phyloP scores from a whole-genome alignment of 371 early-diverging fungal genomes.

The Circinella umbellata region DNA sequence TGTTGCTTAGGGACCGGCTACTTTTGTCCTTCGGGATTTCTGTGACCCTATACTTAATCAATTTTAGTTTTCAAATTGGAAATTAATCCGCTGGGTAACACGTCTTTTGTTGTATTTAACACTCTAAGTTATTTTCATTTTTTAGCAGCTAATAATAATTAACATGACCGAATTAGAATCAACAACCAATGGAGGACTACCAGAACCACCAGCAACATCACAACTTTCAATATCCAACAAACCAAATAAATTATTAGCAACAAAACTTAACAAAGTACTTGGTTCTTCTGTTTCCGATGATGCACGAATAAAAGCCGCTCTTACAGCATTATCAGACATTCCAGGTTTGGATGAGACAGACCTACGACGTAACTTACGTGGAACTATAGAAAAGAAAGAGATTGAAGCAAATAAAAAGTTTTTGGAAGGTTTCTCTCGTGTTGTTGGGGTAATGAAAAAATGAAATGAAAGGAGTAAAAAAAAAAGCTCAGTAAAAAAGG shows the following conservation, averaged over 20 bases:
- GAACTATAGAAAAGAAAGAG: conserved; percentile 73
- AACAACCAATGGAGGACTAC: neutral
- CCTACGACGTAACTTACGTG: conserved; percentile 65
- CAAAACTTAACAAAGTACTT: conserved; percentile 63
- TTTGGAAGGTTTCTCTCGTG: conserved; percentile 63
- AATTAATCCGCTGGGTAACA: no score
- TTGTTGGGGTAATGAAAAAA: conserved; percentile 52
- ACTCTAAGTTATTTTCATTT: no score
- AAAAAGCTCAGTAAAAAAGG: no score
- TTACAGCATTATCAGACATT: conserved; percentile 72
- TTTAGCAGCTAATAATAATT: neutral
- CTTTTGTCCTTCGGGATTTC: no score
- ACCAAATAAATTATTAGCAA: conserved; percentile 52
- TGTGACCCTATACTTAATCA: no score
- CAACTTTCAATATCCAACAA: conserved; percentile 40
- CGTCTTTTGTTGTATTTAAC: no score
- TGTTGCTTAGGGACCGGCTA: no score
- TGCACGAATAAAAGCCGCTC: conserved; percentile 62
- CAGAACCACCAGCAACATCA: conserved; percentile 18
- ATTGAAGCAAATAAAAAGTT: conserved; percentile 68
- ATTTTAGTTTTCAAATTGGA: no score
- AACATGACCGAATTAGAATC: conserved; percentile 11
- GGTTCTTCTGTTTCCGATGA: conserved; percentile 59
- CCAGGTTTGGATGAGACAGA: conserved; percentile 62
- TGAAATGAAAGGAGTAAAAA: no score